Base-by-base conservation (phyloP, 257 asterid genomes). In the Coffea canephora region DNA sequence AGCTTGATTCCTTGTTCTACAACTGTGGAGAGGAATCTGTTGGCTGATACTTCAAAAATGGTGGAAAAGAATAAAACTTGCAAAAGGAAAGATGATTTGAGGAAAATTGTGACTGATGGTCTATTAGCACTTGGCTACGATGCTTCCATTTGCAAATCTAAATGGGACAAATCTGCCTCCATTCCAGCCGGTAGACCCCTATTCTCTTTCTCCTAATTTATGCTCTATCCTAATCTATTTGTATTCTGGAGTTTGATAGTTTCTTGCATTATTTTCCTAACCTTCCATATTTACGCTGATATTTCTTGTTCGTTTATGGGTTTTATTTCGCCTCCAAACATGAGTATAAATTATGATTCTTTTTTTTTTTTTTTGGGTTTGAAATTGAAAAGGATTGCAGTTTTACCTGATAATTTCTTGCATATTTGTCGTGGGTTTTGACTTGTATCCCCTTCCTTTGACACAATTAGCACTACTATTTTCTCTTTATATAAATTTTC, bases 131-230 rank as follows among this genome's bases (percentile, higher is more conserved):
- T 95, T 9, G 95, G 91, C 75, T 89, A 89, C 77, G 77, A 95
- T 83, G 95, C 97, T 78, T 86, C 93, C 41, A 81, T 91, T 36
- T 95, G 98, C 84, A 90, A 87, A 90, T 95, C 99, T 49, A 93
- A 92, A 83, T 95, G 99, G 99, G 96, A 91, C 41, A 95, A 90
- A 69, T 74, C 95, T 39, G 79, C 97, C 64, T 82, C 97, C 7
- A 82, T 91, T 78, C 98, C 98, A 66, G 92, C 99, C 65, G 99
- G 98, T 94, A 91, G 52, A 68, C 39, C 59, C 76, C 36, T 80
- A 45, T 65, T 15, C 77, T 15, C 4, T 3, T 54, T 46, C 21
- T 3, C 27, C 36, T 5, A 6, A 4, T 14, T 21, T 46, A 23
- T 49, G 15, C 13, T 78, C 0, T n/a, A 62, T 31, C 14, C 6